These are phyloP conservation scores for Termitomyces sp. DNA, from an alignment of 768 basidiomycete genomes.

Conservation along the genomic window DNA sequence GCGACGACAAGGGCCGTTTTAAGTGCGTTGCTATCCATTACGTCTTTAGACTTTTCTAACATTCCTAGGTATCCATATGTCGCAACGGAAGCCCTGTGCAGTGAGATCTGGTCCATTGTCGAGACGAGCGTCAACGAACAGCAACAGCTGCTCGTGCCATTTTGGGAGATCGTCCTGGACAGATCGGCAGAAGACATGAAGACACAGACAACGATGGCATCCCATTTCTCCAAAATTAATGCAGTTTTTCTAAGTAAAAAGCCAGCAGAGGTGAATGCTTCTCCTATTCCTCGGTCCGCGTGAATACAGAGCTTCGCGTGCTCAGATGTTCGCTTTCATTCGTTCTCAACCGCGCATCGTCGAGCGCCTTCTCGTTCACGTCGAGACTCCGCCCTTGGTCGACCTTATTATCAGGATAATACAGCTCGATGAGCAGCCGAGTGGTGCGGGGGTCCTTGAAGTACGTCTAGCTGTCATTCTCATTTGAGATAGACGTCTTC, in stretches of 20 bases:
- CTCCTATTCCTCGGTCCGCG: constrained; percentile 20
- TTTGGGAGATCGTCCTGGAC: constrained; percentile 90
- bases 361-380: constrained; percentile 76
- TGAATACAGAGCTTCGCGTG: constrained; percentile 24
- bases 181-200: constrained; percentile 83
- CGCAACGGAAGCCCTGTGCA: constrained; percentile 92
- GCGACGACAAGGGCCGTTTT: constrained; percentile 72
- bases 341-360: constrained; percentile 78
- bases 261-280: constrained; percentile 73
- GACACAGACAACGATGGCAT: constrained; percentile 80
- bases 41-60: not conserved
- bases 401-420: constrained; percentile 90
- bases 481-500: constrained; percentile 7
- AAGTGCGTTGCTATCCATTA: constrained; percentile 54
- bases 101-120: constrained; percentile 93
- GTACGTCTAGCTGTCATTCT: constrained; percentile 48
- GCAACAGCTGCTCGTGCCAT: constrained; percentile 72
- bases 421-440: constrained; percentile 82
- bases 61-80: constrained; percentile 79
- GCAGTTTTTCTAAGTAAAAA: constrained; percentile 85
- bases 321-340: constrained; percentile 91
- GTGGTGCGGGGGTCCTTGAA: constrained; percentile 80
- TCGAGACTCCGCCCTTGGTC: constrained; percentile 87
- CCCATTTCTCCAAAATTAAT: constrained; percentile 94
- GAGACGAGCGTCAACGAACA: constrained; percentile 79